These are phyloP conservation scores for Botrytis aclada DNA, from an alignment of 2,329 filamentous ascomycete species.

Conservation along the genomic window DNA sequence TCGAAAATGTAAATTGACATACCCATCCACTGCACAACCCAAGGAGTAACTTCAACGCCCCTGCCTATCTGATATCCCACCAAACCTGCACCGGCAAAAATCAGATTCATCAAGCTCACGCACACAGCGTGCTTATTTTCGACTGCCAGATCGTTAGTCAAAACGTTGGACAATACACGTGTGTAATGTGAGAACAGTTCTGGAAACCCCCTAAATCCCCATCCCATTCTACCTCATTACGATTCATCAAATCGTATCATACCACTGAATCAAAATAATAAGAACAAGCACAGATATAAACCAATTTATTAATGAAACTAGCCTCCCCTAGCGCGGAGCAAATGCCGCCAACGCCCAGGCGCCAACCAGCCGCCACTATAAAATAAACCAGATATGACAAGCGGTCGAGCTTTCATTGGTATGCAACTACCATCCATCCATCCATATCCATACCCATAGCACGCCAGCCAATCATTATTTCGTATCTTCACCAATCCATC, in stretches of 20 bases:
- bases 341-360: neutral
- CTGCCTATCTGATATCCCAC: neutral
- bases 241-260: neutral
- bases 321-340: neutral
- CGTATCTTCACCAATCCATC: conserved; percentile 8
- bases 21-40: neutral
- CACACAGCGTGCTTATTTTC: neutral
- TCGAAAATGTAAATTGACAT: neutral
- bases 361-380: conserved; percentile 2
- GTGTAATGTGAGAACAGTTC: neutral
- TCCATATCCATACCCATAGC: conserved; percentile 8
- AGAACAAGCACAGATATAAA: neutral
- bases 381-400: conserved; percentile 5
- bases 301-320: neutral
- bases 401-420: neutral
- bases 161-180: neutral
- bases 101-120: neutral
- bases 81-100: neutral
- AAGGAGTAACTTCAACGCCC: too few species aligned
- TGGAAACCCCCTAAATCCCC: neutral
- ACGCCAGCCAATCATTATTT: conserved; percentile 15
- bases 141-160: neutral
- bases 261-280: neutral
- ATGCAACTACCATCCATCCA: conserved; percentile 5
- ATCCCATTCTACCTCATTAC: neutral